Conservation (phyloP, 108 stramenopile species). For the Chaetoceros tenuissimus region DNA sequence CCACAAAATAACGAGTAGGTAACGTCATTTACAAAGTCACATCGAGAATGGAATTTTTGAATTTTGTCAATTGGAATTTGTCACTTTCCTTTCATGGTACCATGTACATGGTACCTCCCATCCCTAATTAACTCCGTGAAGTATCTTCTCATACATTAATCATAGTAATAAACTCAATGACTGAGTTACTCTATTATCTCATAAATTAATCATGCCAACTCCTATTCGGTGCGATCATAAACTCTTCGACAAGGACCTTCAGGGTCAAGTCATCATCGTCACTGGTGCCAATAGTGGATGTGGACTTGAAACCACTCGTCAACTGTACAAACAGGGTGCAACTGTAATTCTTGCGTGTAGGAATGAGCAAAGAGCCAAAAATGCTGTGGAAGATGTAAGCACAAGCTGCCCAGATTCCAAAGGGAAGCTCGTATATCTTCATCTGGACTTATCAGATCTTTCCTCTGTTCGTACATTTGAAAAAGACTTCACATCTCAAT, state of each 20-base stretch:
- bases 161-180: too few relatives aligned
- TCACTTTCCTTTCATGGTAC: too few relatives aligned
- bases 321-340: constrained; percentile 25
- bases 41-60: too few relatives aligned
- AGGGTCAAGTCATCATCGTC: constrained; percentile 19
- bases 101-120: too few relatives aligned
- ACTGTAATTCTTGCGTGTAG: constrained; percentile 37
- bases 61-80: too few relatives aligned
- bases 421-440: constrained; percentile 3
- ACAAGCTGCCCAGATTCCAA: neutral
- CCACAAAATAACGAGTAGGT: too few relatives aligned
- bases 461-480: constrained; percentile 8
- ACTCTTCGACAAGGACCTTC: constrained; percentile 20
- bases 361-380: constrained; percentile 3
- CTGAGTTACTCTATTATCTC: too few relatives aligned
- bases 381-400: constrained; percentile 10
- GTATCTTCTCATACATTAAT: too few relatives aligned
- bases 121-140: too few relatives aligned
- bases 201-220: constrained; percentile 19
- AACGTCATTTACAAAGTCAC: too few relatives aligned
- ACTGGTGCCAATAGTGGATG: constrained; percentile 47
- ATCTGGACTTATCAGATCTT: neutral
- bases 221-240: constrained; percentile 26
- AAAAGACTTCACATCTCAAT: constrained; percentile 8
- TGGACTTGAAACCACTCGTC: constrained; percentile 40